phyloP scores from a whole-genome alignment of 1,284 basidiomycete species.

The Inonotus obliquus region DNA sequence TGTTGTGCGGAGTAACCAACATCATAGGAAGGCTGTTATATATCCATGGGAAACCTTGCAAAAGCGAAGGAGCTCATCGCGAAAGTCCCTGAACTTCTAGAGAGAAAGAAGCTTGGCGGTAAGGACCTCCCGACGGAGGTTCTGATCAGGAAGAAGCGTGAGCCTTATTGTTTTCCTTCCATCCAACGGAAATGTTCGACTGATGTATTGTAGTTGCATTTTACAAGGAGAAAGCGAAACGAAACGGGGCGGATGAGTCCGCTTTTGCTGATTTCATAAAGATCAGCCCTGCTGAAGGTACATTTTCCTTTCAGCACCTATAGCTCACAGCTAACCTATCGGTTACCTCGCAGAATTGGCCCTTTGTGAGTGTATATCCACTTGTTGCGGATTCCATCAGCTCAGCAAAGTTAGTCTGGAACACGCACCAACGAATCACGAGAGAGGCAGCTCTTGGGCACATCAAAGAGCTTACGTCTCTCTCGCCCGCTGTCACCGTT shows the following conservation, averaged over 20 bases:
- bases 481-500: slow-evolving; percentile 43
- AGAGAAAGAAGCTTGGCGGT: slow-evolving; percentile 58
- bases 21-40: slow-evolving; percentile 48
- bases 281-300: slow-evolving; percentile 67
- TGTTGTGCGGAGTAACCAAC: neutral
- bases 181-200: neutral
- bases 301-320: slow-evolving; percentile 18
- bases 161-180: slow-evolving; percentile 8
- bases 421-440: slow-evolving; percentile 56
- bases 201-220: slow-evolving; percentile 51
- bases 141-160: slow-evolving; percentile 68
- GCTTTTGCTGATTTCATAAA: slow-evolving; percentile 50
- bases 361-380: slow-evolving; percentile 42
- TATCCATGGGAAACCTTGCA: slow-evolving; percentile 45
- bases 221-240: slow-evolving; percentile 61
- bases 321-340: neutral
- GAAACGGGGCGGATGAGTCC: slow-evolving; percentile 45
- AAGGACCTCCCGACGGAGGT: slow-evolving; percentile 70
- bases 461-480: slow-evolving; percentile 43
- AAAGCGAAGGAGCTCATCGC: slow-evolving; percentile 60
- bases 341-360: slow-evolving; percentile 41
- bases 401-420: slow-evolving; percentile 52
- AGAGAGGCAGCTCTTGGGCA: slow-evolving; percentile 49
- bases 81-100: slow-evolving; percentile 52
- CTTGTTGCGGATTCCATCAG: slow-evolving; percentile 1